Evolutionary conservation across 1,139 yeast species (phyloP).

Genomic region (Meyerozyma guilliermondii): DNA sequence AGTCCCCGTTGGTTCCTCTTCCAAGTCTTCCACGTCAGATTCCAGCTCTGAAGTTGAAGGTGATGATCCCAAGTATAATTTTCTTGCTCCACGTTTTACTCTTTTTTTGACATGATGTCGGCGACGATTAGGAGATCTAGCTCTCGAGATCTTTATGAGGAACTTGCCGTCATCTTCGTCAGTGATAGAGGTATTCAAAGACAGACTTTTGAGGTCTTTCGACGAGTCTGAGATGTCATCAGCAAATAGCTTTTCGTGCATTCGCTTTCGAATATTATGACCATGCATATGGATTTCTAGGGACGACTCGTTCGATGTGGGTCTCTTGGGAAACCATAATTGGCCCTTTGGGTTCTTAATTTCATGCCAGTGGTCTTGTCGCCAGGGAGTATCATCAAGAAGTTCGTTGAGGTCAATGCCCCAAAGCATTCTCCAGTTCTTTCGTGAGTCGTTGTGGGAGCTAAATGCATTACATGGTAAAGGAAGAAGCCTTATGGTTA

Average conservation of each 20-base stretch:
- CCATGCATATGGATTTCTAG: slow-evolving; percentile 3
- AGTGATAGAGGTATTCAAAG: slow-evolving; percentile 5
- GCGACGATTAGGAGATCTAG: slow-evolving; percentile 4
- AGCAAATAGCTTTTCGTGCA: slow-evolving; percentile 9
- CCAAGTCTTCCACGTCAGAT: not conserved
- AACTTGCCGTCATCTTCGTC: slow-evolving; percentile 7
- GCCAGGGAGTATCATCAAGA: slow-evolving; percentile 61
- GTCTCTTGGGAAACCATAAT: slow-evolving; percentile 47
- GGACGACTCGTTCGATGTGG: slow-evolving; percentile 3
- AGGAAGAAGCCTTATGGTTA: slow-evolving; percentile 34
- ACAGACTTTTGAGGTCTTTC: slow-evolving; percentile 6
- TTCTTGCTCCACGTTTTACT: slow-evolving; percentile 8
- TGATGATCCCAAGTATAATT: slow-evolving; percentile 7
- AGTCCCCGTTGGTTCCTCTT: not conserved
- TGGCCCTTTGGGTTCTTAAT: slow-evolving; percentile 50
- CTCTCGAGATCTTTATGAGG: slow-evolving; percentile 6
- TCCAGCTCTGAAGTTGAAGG: slow-evolving; percentile 7
- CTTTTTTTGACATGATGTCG: slow-evolving; percentile 5
- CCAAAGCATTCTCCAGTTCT: slow-evolving; percentile 49
- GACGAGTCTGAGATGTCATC: slow-evolving; percentile 8
- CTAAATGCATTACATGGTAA: slow-evolving; percentile 56
- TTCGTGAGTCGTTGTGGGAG: slow-evolving; percentile 23
- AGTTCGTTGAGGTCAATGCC: slow-evolving; percentile 62
- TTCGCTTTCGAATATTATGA: slow-evolving; percentile 4
- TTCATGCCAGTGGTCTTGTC: slow-evolving; percentile 61